Percentiles rank a stretch among this genome's conserved stretches.
Conservation (phyloP, 768 basidiomycete species). For the Amanita exitialis region DNA sequence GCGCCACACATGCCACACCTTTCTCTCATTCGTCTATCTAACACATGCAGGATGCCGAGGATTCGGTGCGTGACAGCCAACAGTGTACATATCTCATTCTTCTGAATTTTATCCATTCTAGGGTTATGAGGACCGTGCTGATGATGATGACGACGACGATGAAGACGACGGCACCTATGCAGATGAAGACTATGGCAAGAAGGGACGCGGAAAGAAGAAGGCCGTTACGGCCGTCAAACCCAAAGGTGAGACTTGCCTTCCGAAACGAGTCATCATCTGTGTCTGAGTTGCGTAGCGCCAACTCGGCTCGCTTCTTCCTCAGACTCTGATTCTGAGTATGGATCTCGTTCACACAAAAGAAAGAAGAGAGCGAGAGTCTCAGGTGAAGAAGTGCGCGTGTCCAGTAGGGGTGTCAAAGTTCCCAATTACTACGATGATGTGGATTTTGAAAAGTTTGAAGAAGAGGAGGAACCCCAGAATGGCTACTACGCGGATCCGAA, state of each 20-base stretch:
- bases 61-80: conserved; percentile 39
- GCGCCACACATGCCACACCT: conserved; percentile 4
- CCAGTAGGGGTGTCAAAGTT: conserved; percentile 63
- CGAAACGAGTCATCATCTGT: conserved; percentile 8
- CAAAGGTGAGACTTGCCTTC: conserved; percentile 36
- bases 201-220: conserved; percentile 63
- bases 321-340: conserved; percentile 84
- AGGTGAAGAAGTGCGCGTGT: conserved; percentile 70
- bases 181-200: conserved; percentile 66
- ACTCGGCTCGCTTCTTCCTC: conserved; percentile 49
- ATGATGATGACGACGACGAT: conserved; percentile 46
- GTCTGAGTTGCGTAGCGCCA: conserved; percentile 23
- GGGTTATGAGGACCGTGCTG: conserved; percentile 48
- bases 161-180: conserved; percentile 74
- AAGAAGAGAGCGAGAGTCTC: conserved; percentile 58
- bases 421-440: conserved; percentile 82
- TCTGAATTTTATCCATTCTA: conserved; percentile 16
- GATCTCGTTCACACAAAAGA: conserved; percentile 71
- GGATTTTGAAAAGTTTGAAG: conserved; percentile 64
- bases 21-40: conserved; percentile 8
- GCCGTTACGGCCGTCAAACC: conserved; percentile 44
- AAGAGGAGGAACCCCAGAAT: conserved; percentile 50
- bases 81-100: conserved; percentile 5
- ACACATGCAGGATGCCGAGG: conserved; percentile 35
- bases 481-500: conserved; percentile 47